These are phyloP conservation scores for Sarocladium strictum DNA, from an alignment of 2,329 filamentous ascomycete genomes.

Conservation along the genomic window DNA sequence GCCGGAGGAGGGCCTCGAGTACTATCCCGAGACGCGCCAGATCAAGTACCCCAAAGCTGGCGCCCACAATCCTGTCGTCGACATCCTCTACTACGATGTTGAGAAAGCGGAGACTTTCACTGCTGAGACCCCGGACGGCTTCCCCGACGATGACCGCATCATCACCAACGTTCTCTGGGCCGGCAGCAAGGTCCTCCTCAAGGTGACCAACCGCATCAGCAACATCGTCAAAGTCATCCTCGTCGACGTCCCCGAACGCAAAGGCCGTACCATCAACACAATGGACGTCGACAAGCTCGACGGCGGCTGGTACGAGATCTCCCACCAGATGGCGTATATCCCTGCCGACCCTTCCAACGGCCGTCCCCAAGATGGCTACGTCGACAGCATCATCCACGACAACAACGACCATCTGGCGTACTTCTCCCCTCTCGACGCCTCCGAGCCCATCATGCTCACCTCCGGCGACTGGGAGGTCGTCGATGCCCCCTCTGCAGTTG, in stretches of 20 bases:
- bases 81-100: constrained; percentile 84
- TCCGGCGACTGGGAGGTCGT: constrained; percentile 91
- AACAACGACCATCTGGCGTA: constrained; percentile 90
- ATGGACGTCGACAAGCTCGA: constrained; percentile 80
- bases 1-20: constrained; percentile 65
- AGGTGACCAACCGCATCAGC: constrained; percentile 91
- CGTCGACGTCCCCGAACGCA: constrained; percentile 68
- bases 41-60: constrained; percentile 99
- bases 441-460: constrained; percentile 79
- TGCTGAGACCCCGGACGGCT: constrained; percentile 71
- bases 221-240: constrained; percentile 84
- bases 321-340: constrained; percentile 77
- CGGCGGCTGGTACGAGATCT: constrained; percentile 95
- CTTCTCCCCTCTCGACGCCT: constrained; percentile 80
- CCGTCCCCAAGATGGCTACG: constrained; percentile 78
- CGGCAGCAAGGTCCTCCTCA: constrained; percentile 75
- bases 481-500: constrained; percentile 74
- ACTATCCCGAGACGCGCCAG: constrained; percentile 80
- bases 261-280: constrained; percentile 71
- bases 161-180: constrained; percentile 95
- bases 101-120: constrained; percentile 65
- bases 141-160: constrained; percentile 73
- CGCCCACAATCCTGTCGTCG: constrained; percentile 84
- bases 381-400: constrained; percentile 83
- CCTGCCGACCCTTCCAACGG: constrained; percentile 75